Conservation (phyloP, 2,329 filamentous ascomycete species). For the Aureobasidium pullulans region DNA sequence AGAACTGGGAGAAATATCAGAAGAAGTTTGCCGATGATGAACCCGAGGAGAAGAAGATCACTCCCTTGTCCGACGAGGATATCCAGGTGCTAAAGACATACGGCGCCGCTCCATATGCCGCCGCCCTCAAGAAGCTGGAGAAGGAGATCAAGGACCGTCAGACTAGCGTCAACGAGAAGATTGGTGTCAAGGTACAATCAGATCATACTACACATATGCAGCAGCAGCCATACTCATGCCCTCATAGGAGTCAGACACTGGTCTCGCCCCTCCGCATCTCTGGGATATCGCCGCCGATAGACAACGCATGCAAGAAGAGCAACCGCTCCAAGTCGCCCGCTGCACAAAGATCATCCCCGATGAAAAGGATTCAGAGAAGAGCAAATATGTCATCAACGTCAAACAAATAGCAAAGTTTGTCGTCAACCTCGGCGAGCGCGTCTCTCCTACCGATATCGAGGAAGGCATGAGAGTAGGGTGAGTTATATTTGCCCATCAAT, state of each 20-base stretch:
- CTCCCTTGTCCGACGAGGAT: conserved; percentile 91
- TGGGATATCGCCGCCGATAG: conserved; percentile 98
- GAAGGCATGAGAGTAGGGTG: conserved; percentile 96
- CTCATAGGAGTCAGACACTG: conserved; percentile 87
- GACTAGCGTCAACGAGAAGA: conserved; percentile 97
- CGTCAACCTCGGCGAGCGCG: conserved; percentile 91
- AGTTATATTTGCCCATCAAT: conserved; percentile 22
- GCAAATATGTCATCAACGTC: conserved; percentile 99
- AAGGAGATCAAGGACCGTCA: conserved; percentile 99
- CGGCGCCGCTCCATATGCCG: conserved; percentile 90
- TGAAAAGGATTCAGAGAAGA: conserved; percentile 92
- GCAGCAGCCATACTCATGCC: conserved; percentile 10
- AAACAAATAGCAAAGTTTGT: conserved; percentile 99
- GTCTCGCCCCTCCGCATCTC: conserved; percentile 93
- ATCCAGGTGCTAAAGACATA: conserved; percentile 98
- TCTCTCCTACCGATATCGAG: conserved; percentile 97
- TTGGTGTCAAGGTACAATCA: conserved; percentile 63
- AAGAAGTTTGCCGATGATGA: conserved; percentile 97
- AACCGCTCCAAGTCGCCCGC: conserved; percentile 91
- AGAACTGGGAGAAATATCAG: conserved; percentile 97
- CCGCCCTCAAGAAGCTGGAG: conserved; percentile 91
- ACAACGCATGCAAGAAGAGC: conserved; percentile 97
- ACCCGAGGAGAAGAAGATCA: conserved; percentile 99
- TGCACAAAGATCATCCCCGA: conserved; percentile 99
- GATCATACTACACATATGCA: background rate